phyloP scores from a whole-genome alignment of 805 yeast species.

The Wickerhamiella siamensis region DNA sequence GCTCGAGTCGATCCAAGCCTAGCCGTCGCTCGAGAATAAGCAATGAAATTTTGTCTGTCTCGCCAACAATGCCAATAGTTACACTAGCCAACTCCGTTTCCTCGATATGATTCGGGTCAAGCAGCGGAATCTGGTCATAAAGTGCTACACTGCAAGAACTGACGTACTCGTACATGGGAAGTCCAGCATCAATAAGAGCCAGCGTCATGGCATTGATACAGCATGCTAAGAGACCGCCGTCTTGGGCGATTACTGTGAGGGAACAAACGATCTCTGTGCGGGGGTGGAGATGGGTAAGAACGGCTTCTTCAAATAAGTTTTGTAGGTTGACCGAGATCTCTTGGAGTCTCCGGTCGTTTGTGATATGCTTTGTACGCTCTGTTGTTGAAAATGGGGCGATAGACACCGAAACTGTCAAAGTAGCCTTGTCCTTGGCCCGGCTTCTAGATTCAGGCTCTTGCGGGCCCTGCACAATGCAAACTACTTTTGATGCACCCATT shows the following conservation, averaged over 20 bases:
- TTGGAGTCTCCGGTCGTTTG: constrained; percentile 38
- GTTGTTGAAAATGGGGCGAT: constrained; percentile 71
- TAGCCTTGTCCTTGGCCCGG: constrained; percentile 33
- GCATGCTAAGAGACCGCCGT: constrained; percentile 73
- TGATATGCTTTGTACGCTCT: constrained; percentile 55
- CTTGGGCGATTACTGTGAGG: constrained; percentile 70
- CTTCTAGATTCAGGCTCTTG: constrained; percentile 57
- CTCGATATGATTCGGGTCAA: constrained; percentile 73
- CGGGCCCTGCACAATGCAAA: constrained; percentile 81
- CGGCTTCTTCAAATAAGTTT: constrained; percentile 35
- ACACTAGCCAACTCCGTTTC: constrained; percentile 70
- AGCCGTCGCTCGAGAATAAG: constrained; percentile 68
- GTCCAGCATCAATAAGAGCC: constrained; percentile 89
- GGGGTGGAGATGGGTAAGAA: constrained; percentile 62
- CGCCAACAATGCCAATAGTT: constrained; percentile 76
- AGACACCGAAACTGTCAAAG: constrained; percentile 47
- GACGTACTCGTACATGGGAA: constrained; percentile 83
- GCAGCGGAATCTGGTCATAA: constrained; percentile 59
- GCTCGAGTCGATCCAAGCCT: constrained; percentile 67
- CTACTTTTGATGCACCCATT: constrained; percentile 81
- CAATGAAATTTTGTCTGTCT: constrained; percentile 61
- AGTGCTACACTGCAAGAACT: constrained; percentile 69
- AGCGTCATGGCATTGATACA: constrained; percentile 76
- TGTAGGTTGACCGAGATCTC: constrained; percentile 24
- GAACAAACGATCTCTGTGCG: constrained; percentile 66